A percentile compares a stretch with the other conserved stretches of the same genome.
Conservation (phyloP, 164 flowering plant species). For the Amborella trichopoda region DNA sequence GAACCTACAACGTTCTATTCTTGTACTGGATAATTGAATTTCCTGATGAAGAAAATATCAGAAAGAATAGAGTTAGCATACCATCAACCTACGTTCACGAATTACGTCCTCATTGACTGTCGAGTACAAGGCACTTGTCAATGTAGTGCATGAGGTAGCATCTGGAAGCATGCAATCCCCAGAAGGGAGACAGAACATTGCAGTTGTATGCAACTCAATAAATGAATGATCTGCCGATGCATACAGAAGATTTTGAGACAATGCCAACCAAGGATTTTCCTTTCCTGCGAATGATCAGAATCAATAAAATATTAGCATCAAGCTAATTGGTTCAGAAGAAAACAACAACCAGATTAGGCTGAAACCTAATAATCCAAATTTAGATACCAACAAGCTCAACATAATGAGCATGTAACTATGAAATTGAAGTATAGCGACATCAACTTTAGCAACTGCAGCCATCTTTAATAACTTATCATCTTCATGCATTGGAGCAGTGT, state of each 20-base stretch:
- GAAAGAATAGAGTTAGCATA: conserved; percentile 24
- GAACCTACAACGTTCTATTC: no score
- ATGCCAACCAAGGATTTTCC: conserved; percentile 61
- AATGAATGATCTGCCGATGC: conserved; percentile 37
- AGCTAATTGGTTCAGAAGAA: no score
- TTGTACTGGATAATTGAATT: no score
- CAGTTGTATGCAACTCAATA: conserved; percentile 86
- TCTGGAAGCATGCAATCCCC: conserved; percentile 87
- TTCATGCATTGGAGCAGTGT: no score
- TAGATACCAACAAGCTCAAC: no score
- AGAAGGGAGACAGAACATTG: conserved; percentile 74
- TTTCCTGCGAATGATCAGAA: conserved; percentile 40
- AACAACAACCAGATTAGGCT: no score
- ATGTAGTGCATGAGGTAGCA: conserved; percentile 72
- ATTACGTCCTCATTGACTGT: conserved; percentile 73
- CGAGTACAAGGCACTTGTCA: conserved; percentile 89
- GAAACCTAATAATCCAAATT: no score
- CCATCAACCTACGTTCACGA: conserved; percentile 62
- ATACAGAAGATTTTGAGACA: conserved; percentile 28
- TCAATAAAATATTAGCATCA: no score
- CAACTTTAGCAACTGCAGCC: no score
- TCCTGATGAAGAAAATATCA: background rate
- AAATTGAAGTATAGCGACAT: no score
- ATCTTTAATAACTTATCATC: no score
- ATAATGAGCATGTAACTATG: no score